Evolutionary conservation across 2,329 filamentous ascomycete genomes (phyloP), one percentile per base, ranked within the genome.

Genomic region (Chaetomiaceae sp.): DNA sequence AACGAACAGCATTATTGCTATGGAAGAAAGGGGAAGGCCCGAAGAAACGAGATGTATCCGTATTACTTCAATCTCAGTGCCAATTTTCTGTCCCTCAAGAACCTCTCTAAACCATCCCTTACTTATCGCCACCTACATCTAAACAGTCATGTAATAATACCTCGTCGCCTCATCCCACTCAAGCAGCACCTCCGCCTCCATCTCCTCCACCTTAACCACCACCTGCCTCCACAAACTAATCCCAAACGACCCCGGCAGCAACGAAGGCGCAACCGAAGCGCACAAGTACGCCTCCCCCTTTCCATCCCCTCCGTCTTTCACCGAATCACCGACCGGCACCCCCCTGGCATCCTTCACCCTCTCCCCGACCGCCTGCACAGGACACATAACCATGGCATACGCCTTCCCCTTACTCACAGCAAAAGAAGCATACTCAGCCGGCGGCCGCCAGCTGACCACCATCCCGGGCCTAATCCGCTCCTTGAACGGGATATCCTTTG

Each of bases 101-200:
- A 11, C 9, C 8, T 9, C 9, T 4, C 27, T 31, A 3, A 31
- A 6, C 8, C 14, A 6, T 31, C 25, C 25, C 25, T 27, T 6
- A 27, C 25, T 5, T 9, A 27, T 6, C 25, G 9, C 25, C 25
- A 27, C 25, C 25, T 27, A 27, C 25, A 27, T 12, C 11, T 51
- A 61, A 12, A 60, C 57, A 15, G 53, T 54, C 56, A 69, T 62
- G 40, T 74, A 72, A 57, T 74, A 75, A 48, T 73, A 75, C 50
- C 74, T 63, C n/a, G 73, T 72, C 7, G 59, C 68, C 3, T 62
- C 51, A 59, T 76, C 73, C 57, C 74, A 76, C 58, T 76, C 72
- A 9, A 76, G 55, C 27, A 74, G 53, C 3, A 75, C 68, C 61
- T 76, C 74, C 0, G 54, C 60, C 34, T 70, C 65, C 72, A 77